Conservation (phyloP, 768 basidiomycete genomes). For the Sarcodon sp. region DNA sequence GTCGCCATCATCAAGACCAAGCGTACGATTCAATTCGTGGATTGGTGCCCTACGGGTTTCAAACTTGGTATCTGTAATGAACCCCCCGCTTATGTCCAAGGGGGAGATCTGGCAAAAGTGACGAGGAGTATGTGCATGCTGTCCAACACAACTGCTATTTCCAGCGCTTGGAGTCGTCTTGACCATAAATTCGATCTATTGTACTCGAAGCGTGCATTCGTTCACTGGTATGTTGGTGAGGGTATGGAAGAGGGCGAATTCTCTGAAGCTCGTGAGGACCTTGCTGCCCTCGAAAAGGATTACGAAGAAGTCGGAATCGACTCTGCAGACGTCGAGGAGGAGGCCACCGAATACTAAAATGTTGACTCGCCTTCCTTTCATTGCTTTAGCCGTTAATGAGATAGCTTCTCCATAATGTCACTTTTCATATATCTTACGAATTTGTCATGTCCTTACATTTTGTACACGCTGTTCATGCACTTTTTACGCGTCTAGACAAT, state of each 20-base stretch:
- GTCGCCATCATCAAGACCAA: constrained; percentile 67
- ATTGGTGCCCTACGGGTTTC: constrained; percentile 74
- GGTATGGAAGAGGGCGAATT: constrained; percentile 93
- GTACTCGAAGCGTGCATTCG: constrained; percentile 48
- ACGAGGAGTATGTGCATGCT: constrained; percentile 70
- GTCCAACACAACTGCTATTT: constrained; percentile 65
- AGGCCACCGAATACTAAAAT: constrained; percentile 27
- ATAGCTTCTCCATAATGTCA: constrained; percentile 4
- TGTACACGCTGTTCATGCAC: too few relatives aligned
- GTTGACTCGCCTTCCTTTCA: constrained; percentile 2
- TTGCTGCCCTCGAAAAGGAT: constrained; percentile 98
- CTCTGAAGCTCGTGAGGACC: constrained; percentile 96
- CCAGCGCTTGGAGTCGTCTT: constrained; percentile 59
- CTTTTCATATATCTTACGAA: not conserved
- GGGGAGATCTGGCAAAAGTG: constrained; percentile 67
- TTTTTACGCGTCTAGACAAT: too few relatives aligned
- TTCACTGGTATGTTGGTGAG: constrained; percentile 61
- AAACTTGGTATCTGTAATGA: constrained; percentile 73
- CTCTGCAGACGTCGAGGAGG: constrained; percentile 38
- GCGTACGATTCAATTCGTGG: constrained; percentile 69
- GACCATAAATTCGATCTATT: constrained; percentile 76
- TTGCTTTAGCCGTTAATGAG: constrained; percentile 2
- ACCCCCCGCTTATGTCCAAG: constrained; percentile 61
- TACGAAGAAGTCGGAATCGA: constrained; percentile 73
- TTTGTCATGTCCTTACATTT: too few relatives aligned